A percentile compares a stretch with the other conserved stretches of the same genome.
Conservation (phyloP, 148 eudicot species). For the Euryodendron excelsum region DNA sequence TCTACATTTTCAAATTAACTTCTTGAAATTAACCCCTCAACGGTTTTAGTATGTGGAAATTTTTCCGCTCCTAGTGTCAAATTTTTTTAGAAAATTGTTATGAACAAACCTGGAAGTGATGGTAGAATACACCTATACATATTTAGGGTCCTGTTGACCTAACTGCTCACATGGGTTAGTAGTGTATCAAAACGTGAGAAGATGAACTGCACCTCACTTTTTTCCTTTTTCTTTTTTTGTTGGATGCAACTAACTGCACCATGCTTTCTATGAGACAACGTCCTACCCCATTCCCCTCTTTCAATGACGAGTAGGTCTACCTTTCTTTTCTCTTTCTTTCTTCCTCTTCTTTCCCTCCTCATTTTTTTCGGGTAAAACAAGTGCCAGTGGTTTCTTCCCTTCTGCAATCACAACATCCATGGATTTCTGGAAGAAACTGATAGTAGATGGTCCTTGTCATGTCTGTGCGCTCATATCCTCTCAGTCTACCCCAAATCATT, state of each 20-base stretch:
- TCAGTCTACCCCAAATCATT: background rate
- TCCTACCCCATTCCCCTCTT: background rate
- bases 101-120: background rate
- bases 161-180: background rate
- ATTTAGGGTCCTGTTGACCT: constrained; percentile 3
- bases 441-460: too few relatives aligned
- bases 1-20: background rate
- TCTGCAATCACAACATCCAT: too few relatives aligned
- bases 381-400: too few relatives aligned
- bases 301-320: background rate
- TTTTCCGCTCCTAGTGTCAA: background rate
- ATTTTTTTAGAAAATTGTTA: background rate
- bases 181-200: background rate
- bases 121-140: background rate
- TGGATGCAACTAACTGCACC: background rate
- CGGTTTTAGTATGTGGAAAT: background rate
- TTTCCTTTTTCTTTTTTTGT: background rate
- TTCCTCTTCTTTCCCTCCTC: too few relatives aligned
- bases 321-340: too few relatives aligned
- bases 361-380: background rate
- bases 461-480: too few relatives aligned
- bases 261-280: background rate
- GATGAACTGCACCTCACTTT: background rate
- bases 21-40: background rate
- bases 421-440: background rate